These are phyloP conservation scores for Lathyrus tuberosus DNA, from an alignment of 306 rosid genomes.

Conservation along the genomic window DNA sequence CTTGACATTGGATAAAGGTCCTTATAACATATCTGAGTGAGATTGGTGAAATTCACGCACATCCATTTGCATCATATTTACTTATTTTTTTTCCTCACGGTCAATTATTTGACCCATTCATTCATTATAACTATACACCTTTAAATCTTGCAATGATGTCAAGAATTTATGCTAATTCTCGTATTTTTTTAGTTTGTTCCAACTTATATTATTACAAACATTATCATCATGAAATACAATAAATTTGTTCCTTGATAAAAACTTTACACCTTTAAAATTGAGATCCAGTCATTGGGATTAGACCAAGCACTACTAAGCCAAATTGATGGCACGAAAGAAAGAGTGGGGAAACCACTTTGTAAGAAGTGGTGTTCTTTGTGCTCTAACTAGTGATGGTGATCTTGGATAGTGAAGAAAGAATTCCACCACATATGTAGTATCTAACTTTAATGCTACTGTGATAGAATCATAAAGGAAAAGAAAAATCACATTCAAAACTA, in stretches of 20 bases:
- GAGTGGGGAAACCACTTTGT: conserved; percentile 34
- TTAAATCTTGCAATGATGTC: neutral
- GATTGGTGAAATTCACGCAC: too few species aligned
- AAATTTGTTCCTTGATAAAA: too few species aligned
- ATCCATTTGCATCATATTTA: too few species aligned
- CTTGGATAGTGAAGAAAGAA: conserved; percentile 12
- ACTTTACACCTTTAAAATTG: conserved; percentile 1
- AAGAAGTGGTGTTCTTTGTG: conserved; percentile 39
- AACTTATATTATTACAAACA: too few species aligned
- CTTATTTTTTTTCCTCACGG: neutral
- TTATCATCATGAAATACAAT: too few species aligned
- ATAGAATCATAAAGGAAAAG: conserved; percentile 26
- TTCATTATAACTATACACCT: conserved; percentile 21
- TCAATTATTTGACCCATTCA: neutral
- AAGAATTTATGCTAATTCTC: too few species aligned
- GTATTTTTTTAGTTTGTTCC: too few species aligned
- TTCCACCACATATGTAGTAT: conserved; percentile 33
- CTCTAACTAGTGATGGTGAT: conserved; percentile 27
- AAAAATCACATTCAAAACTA: conserved; percentile 25
- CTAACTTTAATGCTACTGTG: conserved; percentile 22
- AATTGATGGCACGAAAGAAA: conserved; percentile 38
- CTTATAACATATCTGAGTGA: too few species aligned
- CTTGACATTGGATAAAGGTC: too few species aligned
- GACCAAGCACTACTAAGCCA: conserved; percentile 31
- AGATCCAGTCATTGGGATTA: conserved; percentile 15